These are phyloP conservation scores for Helicocarpus griseus DNA, from an alignment of 2,329 filamentous ascomycete species.

Conservation along the genomic window DNA sequence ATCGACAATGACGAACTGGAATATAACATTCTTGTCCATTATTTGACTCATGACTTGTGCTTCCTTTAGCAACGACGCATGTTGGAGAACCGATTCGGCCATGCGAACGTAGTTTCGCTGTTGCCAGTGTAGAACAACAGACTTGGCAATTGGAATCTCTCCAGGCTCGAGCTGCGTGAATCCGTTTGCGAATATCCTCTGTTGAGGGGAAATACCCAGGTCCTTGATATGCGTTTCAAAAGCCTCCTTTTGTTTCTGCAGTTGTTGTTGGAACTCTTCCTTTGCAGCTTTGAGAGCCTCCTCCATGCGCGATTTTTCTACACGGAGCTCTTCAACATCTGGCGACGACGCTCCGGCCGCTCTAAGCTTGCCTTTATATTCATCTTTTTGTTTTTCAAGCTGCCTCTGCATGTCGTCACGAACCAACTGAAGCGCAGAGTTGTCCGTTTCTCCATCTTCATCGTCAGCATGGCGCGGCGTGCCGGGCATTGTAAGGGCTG, in stretches of 20 bases:
- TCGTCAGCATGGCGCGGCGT: slow-evolving; percentile 72
- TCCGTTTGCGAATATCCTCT: slow-evolving; percentile 39
- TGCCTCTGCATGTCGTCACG: slow-evolving; percentile 76
- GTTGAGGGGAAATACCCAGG: slow-evolving; percentile 47
- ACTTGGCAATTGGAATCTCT: slow-evolving; percentile 61
- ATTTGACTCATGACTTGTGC: slow-evolving; percentile 97
- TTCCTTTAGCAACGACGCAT: slow-evolving; percentile 82
- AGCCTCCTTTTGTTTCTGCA: slow-evolving; percentile 71
- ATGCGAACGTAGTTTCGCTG: slow-evolving; percentile 82
- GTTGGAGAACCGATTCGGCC: slow-evolving; percentile 82
- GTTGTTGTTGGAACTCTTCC: slow-evolving; percentile 77
- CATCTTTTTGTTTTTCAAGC: slow-evolving; percentile 73
- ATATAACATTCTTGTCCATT: slow-evolving; percentile 83
- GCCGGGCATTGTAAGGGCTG: slow-evolving; percentile 84
- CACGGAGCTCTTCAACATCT: slow-evolving; percentile 73
- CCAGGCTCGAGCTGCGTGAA: slow-evolving; percentile 52
- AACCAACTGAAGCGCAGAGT: slow-evolving; percentile 60
- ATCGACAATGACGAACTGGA: slow-evolving; percentile 90
- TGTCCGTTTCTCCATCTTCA: slow-evolving; percentile 42
- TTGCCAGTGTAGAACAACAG: slow-evolving; percentile 65
- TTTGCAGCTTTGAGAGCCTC: slow-evolving; percentile 68
- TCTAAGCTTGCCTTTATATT: slow-evolving; percentile 69
- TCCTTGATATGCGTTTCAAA: slow-evolving; percentile 79
- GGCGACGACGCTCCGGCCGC: slow-evolving; percentile 59
- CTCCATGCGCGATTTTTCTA: slow-evolving; percentile 79